These are phyloP conservation scores for Trichophyton verrucosum DNA, from an alignment of 2,329 filamentous ascomycete species.

Conservation along the genomic window DNA sequence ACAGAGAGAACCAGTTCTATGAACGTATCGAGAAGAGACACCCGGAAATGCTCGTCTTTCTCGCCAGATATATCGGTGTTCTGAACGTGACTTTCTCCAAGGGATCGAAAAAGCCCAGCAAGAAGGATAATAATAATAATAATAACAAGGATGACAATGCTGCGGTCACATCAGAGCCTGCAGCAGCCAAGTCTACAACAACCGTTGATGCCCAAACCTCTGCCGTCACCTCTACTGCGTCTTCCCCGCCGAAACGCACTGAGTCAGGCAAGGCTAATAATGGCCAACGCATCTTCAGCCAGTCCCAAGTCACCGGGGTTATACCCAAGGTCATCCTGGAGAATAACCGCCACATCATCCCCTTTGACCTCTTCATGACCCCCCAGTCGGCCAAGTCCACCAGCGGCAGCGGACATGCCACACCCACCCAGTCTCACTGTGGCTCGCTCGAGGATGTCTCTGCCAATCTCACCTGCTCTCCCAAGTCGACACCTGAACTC, in stretches of 20 bases:
- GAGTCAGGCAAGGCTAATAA: conserved; percentile 3
- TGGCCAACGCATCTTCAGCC: conserved; percentile 47
- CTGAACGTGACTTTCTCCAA: conserved; percentile 93
- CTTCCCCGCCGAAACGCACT: background rate
- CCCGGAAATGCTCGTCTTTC: conserved; percentile 75
- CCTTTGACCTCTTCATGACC: conserved; percentile 64
- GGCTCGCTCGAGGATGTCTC: background rate
- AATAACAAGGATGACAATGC: background rate
- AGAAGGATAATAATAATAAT: conserved; percentile 25
- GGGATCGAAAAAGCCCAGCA: conserved; percentile 50
- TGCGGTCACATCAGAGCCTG: background rate
- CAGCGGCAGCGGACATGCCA: background rate
- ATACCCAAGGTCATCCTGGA: conserved; percentile 87
- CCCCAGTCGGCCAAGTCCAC: conserved; percentile 25
- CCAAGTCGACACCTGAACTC: background rate
- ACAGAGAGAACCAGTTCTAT: conserved; percentile 96
- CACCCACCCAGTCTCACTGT: background rate
- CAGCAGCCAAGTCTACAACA: background rate
- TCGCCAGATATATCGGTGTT: conserved; percentile 94
- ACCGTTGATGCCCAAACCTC: conserved; percentile 3
- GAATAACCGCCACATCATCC: conserved; percentile 88
- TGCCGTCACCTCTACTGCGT: background rate
- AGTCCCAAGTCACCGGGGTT: conserved; percentile 61
- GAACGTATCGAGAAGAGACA: conserved; percentile 88
- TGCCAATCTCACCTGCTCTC: conserved; percentile 3